A percentile compares a stretch with the other conserved stretches of the same genome.
Evolutionary conservation across 306 rosid species (phyloP).

Genomic region (Morella rubra): DNA sequence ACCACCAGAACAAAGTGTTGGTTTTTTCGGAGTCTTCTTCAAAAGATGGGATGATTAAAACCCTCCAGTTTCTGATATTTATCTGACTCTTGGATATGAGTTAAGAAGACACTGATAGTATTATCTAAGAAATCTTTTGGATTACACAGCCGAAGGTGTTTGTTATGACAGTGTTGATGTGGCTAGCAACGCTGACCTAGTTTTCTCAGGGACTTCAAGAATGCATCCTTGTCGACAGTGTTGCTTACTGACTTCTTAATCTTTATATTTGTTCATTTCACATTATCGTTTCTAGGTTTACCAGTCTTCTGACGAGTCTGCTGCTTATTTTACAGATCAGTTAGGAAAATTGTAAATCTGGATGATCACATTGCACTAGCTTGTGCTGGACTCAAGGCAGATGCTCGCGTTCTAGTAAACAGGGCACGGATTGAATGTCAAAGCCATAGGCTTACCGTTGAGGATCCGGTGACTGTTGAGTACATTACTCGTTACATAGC

Average conservation of each 20-base stretch:
- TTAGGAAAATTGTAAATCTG: slow-evolving; percentile 61
- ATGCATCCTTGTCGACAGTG: not conserved
- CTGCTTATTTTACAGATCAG: slow-evolving; percentile 41
- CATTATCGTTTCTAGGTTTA: not conserved
- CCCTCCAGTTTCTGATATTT: not conserved
- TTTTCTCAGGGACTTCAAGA: not conserved
- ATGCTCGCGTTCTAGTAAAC: slow-evolving; percentile 92
- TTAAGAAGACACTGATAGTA: not conserved
- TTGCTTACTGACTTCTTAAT: not conserved
- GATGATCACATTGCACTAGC: slow-evolving; percentile 75
- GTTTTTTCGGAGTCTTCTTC: not conserved
- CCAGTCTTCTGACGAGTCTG: not conserved
- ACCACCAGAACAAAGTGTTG: not conserved
- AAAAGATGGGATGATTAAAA: not conserved
- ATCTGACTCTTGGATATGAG: slow-evolving; percentile 6
- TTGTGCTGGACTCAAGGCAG: slow-evolving; percentile 97
- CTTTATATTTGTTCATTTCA: not conserved
- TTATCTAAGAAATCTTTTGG: not conserved
- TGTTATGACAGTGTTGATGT: not conserved
- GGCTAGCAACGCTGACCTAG: not conserved
- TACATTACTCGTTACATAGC: slow-evolving; percentile 93
- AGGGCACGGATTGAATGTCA: slow-evolving; percentile 91
- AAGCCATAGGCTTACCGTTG: slow-evolving; percentile 91
- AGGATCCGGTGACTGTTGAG: slow-evolving; percentile 95
- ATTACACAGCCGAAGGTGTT: not conserved